Evolutionary conservation across 495 filamentous ascomycete genomes (phyloP).

Genomic region (Cudoniella acicularis): DNA sequence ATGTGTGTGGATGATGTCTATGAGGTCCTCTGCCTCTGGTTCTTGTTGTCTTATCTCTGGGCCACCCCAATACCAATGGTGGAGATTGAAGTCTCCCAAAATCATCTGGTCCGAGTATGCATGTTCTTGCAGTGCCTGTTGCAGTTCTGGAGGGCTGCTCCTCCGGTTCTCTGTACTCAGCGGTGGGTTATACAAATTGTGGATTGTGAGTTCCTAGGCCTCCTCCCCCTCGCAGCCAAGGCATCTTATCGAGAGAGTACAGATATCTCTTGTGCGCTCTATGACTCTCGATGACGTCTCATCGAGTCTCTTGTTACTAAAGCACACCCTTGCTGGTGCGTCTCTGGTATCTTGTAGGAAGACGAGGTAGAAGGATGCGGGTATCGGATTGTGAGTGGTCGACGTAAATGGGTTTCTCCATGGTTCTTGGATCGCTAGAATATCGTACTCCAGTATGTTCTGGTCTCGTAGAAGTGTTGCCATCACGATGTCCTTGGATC

Average conservation of each 20-base stretch:
- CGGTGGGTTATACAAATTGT: not conserved
- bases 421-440: slow-evolving; percentile 25
- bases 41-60: not conserved
- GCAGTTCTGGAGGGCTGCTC: not conserved
- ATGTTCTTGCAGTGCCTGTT: not conserved
- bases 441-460: slow-evolving; percentile 20
- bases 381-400: slow-evolving; percentile 14
- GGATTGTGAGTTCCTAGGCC: not conserved
- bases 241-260: not conserved
- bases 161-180: not conserved
- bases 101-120: not conserved
- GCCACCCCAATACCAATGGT: slow-evolving; percentile 20
- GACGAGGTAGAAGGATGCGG: slow-evolving; percentile 11
- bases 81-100: slow-evolving; percentile 20
- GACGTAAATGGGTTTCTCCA: slow-evolving; percentile 26
- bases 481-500: slow-evolving; percentile 20
- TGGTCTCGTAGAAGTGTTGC: slow-evolving; percentile 15
- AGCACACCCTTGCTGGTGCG: not conserved
- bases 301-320: not conserved
- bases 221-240: not conserved
- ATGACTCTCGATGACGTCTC: not conserved
- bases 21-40: not conserved
- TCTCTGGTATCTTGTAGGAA: not conserved
- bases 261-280: not conserved
- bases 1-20: not conserved